A percentile compares a stretch with the other conserved stretches of the same genome.
Conservation (phyloP, 2,329 filamentous ascomycete species). For the Epichloe gansuensis region DNA sequence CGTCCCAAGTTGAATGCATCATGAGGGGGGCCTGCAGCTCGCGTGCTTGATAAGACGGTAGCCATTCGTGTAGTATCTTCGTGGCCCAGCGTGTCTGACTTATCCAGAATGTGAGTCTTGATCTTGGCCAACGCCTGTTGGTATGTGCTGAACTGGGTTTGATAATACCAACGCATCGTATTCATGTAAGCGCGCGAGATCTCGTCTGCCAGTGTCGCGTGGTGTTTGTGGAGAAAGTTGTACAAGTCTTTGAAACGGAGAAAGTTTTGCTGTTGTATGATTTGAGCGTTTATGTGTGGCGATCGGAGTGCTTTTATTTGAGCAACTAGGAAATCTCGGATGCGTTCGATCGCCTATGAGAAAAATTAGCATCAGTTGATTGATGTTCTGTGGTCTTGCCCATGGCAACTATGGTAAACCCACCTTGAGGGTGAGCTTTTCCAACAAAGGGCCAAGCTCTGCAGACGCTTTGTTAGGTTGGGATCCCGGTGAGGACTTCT, state of each 20-base stretch:
- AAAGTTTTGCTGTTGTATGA: constrained; percentile 89
- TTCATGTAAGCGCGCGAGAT: constrained; percentile 91
- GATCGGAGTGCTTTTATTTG: constrained; percentile 91
- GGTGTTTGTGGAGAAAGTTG: constrained; percentile 70
- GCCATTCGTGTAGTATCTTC: constrained; percentile 59
- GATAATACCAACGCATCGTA: constrained; percentile 98
- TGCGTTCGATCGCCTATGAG: constrained; percentile 68
- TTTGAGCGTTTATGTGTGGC: constrained; percentile 91
- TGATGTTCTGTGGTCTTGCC: background rate
- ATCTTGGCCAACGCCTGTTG: constrained; percentile 72
- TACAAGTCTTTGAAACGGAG: constrained; percentile 81
- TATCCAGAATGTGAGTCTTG: constrained; percentile 71
- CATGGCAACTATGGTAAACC: background rate
- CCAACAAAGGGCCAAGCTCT: constrained; percentile 73
- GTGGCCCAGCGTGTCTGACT: constrained; percentile 68
- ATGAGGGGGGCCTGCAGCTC: constrained; percentile 48
- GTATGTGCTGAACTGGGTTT: constrained; percentile 83
- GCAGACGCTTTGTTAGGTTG: constrained; percentile 60
- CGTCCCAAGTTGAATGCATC: constrained; percentile 85
- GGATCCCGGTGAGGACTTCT: constrained; percentile 42
- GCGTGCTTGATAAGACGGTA: constrained; percentile 37
- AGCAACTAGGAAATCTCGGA: constrained; percentile 84
- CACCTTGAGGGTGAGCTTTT: constrained; percentile 73
- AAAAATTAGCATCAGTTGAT: constrained; percentile 3
- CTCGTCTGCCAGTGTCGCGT: constrained; percentile 73